Conservation (phyloP, 2,329 filamentous ascomycete genomes). For the Fusarium subglutinans region DNA sequence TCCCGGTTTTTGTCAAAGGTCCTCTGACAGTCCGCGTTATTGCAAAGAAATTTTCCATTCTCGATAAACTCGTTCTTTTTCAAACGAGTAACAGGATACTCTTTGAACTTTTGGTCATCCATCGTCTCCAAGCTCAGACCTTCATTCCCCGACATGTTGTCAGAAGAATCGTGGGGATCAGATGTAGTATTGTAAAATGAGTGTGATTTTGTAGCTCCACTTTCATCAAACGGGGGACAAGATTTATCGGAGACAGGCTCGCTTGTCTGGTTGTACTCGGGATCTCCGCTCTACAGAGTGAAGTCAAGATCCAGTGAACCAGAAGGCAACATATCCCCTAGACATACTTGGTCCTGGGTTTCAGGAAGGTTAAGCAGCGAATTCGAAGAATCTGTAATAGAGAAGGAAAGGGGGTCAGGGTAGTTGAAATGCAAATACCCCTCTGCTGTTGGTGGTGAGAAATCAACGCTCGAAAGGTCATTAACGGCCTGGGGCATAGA, state of each 20-base stretch:
- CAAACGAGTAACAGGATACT: slow-evolving; percentile 14
- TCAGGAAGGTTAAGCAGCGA: not conserved
- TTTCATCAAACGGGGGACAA: not conserved
- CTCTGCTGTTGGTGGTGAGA: not conserved
- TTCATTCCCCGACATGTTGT: not conserved
- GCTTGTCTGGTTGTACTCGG: not conserved
- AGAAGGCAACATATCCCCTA: not conserved
- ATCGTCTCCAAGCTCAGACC: not conserved
- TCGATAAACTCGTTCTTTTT: slow-evolving; percentile 21
- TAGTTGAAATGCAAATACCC: not conserved
- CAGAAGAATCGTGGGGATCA: not conserved
- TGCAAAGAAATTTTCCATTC: slow-evolving; percentile 23
- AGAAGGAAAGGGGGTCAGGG: not conserved
- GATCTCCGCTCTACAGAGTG: slow-evolving; percentile 30
- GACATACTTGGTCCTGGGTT: not conserved
- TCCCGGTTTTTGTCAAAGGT: slow-evolving; percentile 1
- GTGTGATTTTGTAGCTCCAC: not conserved
- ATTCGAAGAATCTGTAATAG: not conserved
- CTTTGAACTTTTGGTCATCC: slow-evolving; percentile 2
- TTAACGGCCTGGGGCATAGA: not conserved
- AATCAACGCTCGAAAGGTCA: not conserved
- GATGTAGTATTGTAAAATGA: not conserved
- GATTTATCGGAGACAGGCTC: not conserved
- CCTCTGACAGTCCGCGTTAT: slow-evolving; percentile 1
- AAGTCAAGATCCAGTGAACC: not conserved